Evolutionary conservation across 2,329 filamentous ascomycete species (phyloP).

Genomic region (Diaporthe amygdali): DNA sequence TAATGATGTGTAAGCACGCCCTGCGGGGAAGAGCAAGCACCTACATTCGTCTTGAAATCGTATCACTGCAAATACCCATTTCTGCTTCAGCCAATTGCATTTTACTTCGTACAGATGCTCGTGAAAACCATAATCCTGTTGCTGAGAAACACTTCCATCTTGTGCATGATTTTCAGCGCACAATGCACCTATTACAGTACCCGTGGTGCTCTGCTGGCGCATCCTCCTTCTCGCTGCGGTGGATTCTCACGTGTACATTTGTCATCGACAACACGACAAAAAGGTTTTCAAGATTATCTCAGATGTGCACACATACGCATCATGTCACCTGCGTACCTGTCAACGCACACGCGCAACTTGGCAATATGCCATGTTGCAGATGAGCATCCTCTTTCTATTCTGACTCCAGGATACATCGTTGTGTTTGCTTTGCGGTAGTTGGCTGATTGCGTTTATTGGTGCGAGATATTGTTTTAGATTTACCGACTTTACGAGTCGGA

Average conservation of each 20-base stretch:
- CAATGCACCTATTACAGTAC: neutral
- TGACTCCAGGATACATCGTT: too few relatives aligned
- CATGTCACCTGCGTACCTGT: neutral
- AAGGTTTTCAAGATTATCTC: neutral
- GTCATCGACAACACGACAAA: neutral
- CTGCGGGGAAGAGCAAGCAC: neutral
- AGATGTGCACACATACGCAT: neutral
- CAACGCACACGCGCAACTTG: too few relatives aligned
- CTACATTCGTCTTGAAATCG: neutral
- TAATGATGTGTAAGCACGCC: neutral
- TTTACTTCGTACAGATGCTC: neutral
- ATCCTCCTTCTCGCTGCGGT: neutral
- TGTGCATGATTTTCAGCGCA: too few relatives aligned
- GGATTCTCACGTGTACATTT: neutral
- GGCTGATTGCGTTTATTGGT: too few relatives aligned
- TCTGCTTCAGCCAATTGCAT: neutral
- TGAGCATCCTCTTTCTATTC: too few relatives aligned
- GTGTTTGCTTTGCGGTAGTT: too few relatives aligned
- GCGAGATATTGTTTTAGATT: too few relatives aligned
- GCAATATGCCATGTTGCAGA: too few relatives aligned
- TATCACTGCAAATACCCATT: neutral
- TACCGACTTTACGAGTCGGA: too few relatives aligned
- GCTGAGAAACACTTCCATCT: neutral
- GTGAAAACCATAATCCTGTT: neutral
- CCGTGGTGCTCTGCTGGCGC: neutral